These are phyloP conservation scores for Funneliformis caledonium DNA, from an alignment of 371 early-diverging fungal species.

Conservation along the genomic window DNA sequence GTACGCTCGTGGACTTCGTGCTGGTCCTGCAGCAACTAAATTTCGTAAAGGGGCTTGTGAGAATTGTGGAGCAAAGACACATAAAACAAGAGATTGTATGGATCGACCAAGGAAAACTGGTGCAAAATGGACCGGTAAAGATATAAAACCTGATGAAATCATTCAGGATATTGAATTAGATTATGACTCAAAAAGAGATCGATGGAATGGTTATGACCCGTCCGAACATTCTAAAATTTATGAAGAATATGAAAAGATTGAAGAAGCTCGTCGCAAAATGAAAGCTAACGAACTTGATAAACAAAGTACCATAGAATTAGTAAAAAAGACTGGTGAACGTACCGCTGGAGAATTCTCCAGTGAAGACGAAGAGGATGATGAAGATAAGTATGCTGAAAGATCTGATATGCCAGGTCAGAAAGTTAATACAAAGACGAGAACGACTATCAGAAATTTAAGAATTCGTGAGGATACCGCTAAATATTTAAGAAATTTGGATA, in stretches of 20 bases:
- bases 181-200: slow-evolving; percentile 96
- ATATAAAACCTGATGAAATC: slow-evolving; percentile 84
- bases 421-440: slow-evolving; percentile 88
- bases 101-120: slow-evolving; percentile 91
- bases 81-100: slow-evolving; percentile 92
- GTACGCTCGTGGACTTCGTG: slow-evolving; percentile 82
- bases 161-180: slow-evolving; percentile 78
- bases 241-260: slow-evolving; percentile 87
- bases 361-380: slow-evolving; percentile 81
- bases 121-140: slow-evolving; percentile 87
- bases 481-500: slow-evolving; percentile 92
- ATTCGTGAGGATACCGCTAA: slow-evolving; percentile 99
- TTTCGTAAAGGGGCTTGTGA: slow-evolving; percentile 95
- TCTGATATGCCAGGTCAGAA: slow-evolving; percentile 92
- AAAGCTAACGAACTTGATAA: slow-evolving; percentile 82
- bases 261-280: slow-evolving; percentile 83
- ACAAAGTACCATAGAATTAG: slow-evolving; percentile 46
- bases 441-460: slow-evolving; percentile 93
- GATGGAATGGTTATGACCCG: slow-evolving; percentile 97
- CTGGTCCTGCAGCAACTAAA: slow-evolving; percentile 84
- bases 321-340: slow-evolving; percentile 56
- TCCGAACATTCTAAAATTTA: slow-evolving; percentile 77
- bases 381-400: slow-evolving; percentile 90
- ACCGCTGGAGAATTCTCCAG: slow-evolving; percentile 56
- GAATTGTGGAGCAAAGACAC: slow-evolving; percentile 95